Base-by-base conservation (phyloP, 2,329 filamentous ascomycete species). In the Alternaria sp. region DNA sequence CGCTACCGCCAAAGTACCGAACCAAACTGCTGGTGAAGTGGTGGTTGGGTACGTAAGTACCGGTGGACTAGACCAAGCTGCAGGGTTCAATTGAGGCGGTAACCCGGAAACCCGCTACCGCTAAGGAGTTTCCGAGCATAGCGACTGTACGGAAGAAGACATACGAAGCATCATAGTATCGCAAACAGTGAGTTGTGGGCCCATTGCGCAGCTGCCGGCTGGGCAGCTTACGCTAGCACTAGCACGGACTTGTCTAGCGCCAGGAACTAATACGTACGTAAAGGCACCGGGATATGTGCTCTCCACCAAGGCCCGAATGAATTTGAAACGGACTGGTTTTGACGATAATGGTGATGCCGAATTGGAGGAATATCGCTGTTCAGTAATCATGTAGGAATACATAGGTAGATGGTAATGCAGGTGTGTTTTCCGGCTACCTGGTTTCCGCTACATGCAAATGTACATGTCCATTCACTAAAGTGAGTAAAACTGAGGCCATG, bases 151-250 rank as follows among this genome's bases (percentile, higher is more conserved):
- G 18, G 20, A 11, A 41, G 9, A 22, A 9, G 11, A 14, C 1
- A 41, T 41, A 12, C 2, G 4, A 41, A 12, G 38, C 11, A 41
- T 41, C 5, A 1, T 22, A 22, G 18, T 1, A 1, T 14, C 5
- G 32, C 14, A 34, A 11, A 34, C 14, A 41, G 9, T 14, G 18
- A 41, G 9, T 9, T 41, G 4, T 41, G 18, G 4, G 7, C 38
- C 18, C 38, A 20, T 22, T 41, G 18, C 38, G 18, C n/a, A 22
- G 18, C 36, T 39, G 38, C 38, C 8, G 38, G n/a, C 38, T 39
- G 38, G n/a, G 44, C 44, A 11, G 44, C 28, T 34, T 48, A 34
- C 44, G 44, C 28, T 34, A 48, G 44, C 44, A 48, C 12, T 48
- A 48, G 28, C 12, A 16, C 28, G 16, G 20, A 34, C 28, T 14